Percentiles rank a stretch among this genome's conserved stretches.
Conservation (phyloP, 495 filamentous ascomycete species). For the Aspergillus olivimuriae region DNA sequence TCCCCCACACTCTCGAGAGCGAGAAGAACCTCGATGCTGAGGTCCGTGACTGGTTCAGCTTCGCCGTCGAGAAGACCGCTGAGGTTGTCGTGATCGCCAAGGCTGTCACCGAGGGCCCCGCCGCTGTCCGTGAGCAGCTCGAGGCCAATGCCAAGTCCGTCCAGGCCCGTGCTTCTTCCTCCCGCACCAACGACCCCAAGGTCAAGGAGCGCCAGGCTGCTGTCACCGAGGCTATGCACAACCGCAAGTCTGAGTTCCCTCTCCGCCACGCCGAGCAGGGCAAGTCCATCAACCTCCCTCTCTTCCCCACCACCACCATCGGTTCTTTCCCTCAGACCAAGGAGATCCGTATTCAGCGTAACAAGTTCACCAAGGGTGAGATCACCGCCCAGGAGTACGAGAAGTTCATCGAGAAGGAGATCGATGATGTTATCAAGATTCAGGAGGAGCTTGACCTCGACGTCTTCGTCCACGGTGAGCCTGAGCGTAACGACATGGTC, state of each 20-base stretch:
- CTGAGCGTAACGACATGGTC: slow-evolving; percentile 99
- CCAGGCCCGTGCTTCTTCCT: slow-evolving; percentile 79
- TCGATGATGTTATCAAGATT: slow-evolving; percentile 83
- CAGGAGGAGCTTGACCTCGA: slow-evolving; percentile 97
- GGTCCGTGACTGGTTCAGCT: slow-evolving; percentile 96
- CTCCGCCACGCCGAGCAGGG: slow-evolving; percentile 78
- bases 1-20: slow-evolving; percentile 91
- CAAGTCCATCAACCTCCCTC: slow-evolving; percentile 79
- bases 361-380: slow-evolving; percentile 97
- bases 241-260: slow-evolving; percentile 84
- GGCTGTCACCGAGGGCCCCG: slow-evolving; percentile 86
- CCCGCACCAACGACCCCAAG: slow-evolving; percentile 89
- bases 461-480: slow-evolving; percentile 96
- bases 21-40: slow-evolving; percentile 95
- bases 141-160: slow-evolving; percentile 93
- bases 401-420: slow-evolving; percentile 97
- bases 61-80: slow-evolving; percentile 87
- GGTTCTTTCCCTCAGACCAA: slow-evolving; percentile 99
- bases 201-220: slow-evolving; percentile 92
- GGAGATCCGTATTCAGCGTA: slow-evolving; percentile 91
- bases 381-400: slow-evolving; percentile 90
- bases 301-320: slow-evolving; percentile 98
- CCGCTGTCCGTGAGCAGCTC: slow-evolving; percentile 74
- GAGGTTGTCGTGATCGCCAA: slow-evolving; percentile 94
- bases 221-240: slow-evolving; percentile 77